Percentiles rank a stretch among this genome's conserved stretches.
Evolutionary conservation across 1,284 basidiomycete species (phyloP).

Genomic region (Melampsora americana): DNA sequence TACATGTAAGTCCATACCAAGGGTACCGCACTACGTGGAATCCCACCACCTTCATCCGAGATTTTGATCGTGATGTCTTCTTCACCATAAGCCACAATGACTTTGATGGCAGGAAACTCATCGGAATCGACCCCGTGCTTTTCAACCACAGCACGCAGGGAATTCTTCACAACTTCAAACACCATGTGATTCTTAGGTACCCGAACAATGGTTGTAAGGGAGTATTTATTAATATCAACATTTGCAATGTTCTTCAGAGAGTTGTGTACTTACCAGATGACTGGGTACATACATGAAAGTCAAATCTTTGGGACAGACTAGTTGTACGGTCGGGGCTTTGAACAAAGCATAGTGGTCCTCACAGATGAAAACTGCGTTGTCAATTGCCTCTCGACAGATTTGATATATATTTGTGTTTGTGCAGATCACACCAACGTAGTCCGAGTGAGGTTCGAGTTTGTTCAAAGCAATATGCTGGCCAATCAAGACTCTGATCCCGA

Average conservation of each 20-base stretch:
- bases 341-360: conserved; percentile 95
- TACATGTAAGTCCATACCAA: conserved; percentile 99
- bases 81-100: conserved; percentile 85
- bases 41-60: conserved; percentile 91
- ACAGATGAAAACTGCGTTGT: conserved; percentile 96
- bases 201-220: background rate
- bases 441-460: conserved; percentile 76
- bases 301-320: conserved; percentile 84
- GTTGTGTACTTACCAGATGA: conserved; percentile 59
- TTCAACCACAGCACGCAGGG: conserved; percentile 92
- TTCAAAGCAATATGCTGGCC: conserved; percentile 89
- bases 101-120: conserved; percentile 87
- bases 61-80: conserved; percentile 99
- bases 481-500: conserved; percentile 92
- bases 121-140: conserved; percentile 77
- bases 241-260: conserved; percentile 38
- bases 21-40: conserved; percentile 85
- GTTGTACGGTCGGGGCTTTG: conserved; percentile 91
- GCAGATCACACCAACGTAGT: conserved; percentile 98
- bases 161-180: conserved; percentile 99
- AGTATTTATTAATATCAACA: conserved; percentile 56
- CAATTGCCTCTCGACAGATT: conserved; percentile 96
- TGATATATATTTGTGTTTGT: conserved; percentile 91
- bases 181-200: conserved; percentile 71
- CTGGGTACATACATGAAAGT: conserved; percentile 94